These are phyloP conservation scores for Alternaria incomplexa DNA, from an alignment of 2,329 filamentous ascomycete species.

Conservation along the genomic window DNA sequence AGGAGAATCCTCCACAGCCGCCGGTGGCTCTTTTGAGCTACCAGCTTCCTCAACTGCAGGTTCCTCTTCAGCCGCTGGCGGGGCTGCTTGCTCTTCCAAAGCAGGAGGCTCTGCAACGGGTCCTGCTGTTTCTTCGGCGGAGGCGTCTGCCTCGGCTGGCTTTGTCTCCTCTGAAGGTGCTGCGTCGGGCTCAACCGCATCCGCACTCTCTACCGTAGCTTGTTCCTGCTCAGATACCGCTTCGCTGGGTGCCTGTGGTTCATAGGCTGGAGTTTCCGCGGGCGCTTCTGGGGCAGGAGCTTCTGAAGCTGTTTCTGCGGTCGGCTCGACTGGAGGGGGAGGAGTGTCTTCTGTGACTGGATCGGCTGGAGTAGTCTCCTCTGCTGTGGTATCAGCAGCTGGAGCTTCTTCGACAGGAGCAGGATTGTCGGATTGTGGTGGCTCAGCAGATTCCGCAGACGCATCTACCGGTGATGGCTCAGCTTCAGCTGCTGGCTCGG, in stretches of 20 bases:
- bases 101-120: neutral
- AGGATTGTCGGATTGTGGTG: neutral
- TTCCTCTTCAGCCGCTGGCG: neutral
- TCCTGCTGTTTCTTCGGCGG: neutral
- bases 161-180: neutral
- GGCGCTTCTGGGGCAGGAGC: neutral
- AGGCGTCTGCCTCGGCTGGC: neutral
- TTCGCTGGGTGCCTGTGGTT: neutral
- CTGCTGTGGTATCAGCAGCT: neutral
- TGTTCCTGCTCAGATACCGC: neutral
- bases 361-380: neutral
- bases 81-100: neutral
- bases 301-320: neutral
- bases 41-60: neutral
- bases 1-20: neutral
- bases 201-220: neutral
- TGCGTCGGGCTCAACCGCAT: neutral
- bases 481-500: neutral
- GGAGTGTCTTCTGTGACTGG: neutral
- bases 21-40: neutral
- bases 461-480: neutral
- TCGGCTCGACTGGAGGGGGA: slow-evolving; percentile 1
- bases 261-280: neutral
- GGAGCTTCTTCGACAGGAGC: neutral
- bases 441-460: slow-evolving; percentile 1